Evolutionary conservation across 345 rosid genomes (phyloP).

Genomic region (Euclidium syriacum): DNA sequence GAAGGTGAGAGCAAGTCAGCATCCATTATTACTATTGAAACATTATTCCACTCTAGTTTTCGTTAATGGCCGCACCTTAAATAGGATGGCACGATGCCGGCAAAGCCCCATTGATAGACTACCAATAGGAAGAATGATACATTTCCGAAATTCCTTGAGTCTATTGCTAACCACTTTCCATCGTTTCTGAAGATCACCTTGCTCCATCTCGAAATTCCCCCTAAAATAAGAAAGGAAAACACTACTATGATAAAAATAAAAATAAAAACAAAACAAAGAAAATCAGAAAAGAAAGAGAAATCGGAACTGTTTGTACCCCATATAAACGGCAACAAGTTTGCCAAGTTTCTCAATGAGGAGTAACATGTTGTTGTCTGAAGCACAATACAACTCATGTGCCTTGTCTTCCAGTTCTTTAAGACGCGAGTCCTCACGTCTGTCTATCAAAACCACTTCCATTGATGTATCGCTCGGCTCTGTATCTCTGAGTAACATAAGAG

Average conservation of each 20-base stretch:
- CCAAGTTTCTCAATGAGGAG: constrained; percentile 80
- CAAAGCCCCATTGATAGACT: constrained; percentile 82
- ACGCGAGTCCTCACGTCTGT: constrained; percentile 61
- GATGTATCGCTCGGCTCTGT: constrained; percentile 63
- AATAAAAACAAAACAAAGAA: too few species aligned
- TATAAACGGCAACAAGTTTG: constrained; percentile 73
- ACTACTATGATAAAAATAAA: too few species aligned
- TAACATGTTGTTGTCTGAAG: constrained; percentile 62
- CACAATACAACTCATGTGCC: constrained; percentile 71
- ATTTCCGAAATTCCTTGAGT: constrained; percentile 59
- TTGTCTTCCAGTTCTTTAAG: constrained; percentile 81
- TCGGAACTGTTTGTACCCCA: too few species aligned
- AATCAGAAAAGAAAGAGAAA: too few species aligned
- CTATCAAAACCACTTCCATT: constrained; percentile 87
- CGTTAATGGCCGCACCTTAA: constrained; percentile 55
- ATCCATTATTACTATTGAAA: not conserved
- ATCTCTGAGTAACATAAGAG: constrained; percentile 62
- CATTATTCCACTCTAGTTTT: not conserved
- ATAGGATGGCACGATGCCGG: constrained; percentile 91
- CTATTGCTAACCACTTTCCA: constrained; percentile 74
- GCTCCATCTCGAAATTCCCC: constrained; percentile 73
- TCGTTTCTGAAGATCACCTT: constrained; percentile 72
- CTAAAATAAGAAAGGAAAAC: too few species aligned
- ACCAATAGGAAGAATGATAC: constrained; percentile 84
- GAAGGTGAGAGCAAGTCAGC: constrained; percentile 9